phyloP scores from a whole-genome alignment of 2,329 filamentous ascomycete genomes.

The Sordariomycetes sp. region DNA sequence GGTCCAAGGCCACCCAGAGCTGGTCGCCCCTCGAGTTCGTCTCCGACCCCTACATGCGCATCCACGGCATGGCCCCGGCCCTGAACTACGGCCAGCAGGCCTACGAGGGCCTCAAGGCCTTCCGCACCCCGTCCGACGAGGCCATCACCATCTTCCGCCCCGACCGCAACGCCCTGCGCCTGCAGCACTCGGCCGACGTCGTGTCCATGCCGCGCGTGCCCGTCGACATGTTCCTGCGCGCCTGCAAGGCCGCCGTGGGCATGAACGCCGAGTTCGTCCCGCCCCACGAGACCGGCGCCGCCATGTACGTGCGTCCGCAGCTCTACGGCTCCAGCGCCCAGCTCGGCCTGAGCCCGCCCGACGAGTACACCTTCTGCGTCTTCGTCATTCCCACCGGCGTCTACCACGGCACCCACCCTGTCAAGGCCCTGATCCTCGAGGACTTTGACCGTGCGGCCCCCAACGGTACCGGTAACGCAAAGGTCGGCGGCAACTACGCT shows the following conservation, averaged over 20 bases:
- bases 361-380: constrained; percentile 87
- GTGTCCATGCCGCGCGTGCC: constrained; percentile 79
- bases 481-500: constrained; percentile 93
- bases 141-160: constrained; percentile 83
- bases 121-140: constrained; percentile 63
- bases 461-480: constrained; percentile 81
- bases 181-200: constrained; percentile 77
- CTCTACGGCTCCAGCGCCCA: constrained; percentile 84
- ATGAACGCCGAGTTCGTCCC: constrained; percentile 89
- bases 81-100: constrained; percentile 97
- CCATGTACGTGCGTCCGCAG: constrained; percentile 86
- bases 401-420: constrained; percentile 83
- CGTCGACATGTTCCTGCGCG: constrained; percentile 63
- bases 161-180: constrained; percentile 70
- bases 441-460: constrained; percentile 93
- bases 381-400: constrained; percentile 89
- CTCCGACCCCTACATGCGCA: constrained; percentile 70
- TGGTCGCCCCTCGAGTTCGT: constrained; percentile 78
- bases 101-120: constrained; percentile 97
- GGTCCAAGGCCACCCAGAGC: constrained; percentile 61
- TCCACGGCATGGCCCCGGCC: constrained; percentile 91
- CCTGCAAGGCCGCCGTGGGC: constrained; percentile 71
- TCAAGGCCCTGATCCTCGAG: constrained; percentile 82
- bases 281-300: constrained; percentile 77
- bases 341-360: constrained; percentile 75